Evolutionary conservation across 176 grass and related monocot genomes (phyloP).

Genomic region (Pontederia paniculata): DNA sequence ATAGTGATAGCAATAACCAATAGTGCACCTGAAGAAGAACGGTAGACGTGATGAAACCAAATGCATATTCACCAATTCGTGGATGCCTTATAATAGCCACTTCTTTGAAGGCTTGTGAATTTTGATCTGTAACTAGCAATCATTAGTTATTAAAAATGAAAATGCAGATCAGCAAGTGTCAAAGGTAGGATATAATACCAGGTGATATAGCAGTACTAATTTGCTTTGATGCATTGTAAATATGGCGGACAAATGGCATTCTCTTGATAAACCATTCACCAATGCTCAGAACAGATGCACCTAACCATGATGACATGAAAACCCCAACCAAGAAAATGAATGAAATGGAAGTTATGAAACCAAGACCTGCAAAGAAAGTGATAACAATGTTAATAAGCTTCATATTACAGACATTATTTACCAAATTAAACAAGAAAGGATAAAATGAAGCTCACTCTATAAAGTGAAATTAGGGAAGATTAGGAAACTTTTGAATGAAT

Average conservation of each 20-base stretch:
- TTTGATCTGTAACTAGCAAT: conserved; percentile 49
- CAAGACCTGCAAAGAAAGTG: conserved; percentile 48
- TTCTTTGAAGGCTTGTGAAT: conserved; percentile 85
- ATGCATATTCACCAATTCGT: conserved; percentile 81
- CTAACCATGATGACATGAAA: conserved; percentile 85
- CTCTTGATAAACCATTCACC: conserved; percentile 79
- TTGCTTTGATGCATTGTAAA: conserved; percentile 84
- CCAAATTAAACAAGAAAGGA: background rate
- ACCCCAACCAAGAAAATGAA: conserved; percentile 83
- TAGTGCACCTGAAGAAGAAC: conserved; percentile 61
- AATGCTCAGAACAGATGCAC: conserved; percentile 52
- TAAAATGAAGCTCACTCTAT: background rate
- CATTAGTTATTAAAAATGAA: conserved; percentile 11
- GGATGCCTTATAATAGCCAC: conserved; percentile 74
- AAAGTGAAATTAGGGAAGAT: background rate
- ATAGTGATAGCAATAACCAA: too few relatives aligned
- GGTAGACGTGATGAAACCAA: conserved; percentile 83
- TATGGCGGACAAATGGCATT: conserved; percentile 80
- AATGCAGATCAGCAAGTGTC: conserved; percentile 17
- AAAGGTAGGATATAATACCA: conserved; percentile 32
- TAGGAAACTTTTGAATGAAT: too few relatives aligned
- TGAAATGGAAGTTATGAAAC: conserved; percentile 64
- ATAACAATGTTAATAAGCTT: conserved; percentile 10
- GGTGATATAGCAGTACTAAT: conserved; percentile 87
- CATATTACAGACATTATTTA: background rate